Base-by-base conservation (phyloP, 352 stramenopile genomes). In the Peronospora destructor region DNA sequence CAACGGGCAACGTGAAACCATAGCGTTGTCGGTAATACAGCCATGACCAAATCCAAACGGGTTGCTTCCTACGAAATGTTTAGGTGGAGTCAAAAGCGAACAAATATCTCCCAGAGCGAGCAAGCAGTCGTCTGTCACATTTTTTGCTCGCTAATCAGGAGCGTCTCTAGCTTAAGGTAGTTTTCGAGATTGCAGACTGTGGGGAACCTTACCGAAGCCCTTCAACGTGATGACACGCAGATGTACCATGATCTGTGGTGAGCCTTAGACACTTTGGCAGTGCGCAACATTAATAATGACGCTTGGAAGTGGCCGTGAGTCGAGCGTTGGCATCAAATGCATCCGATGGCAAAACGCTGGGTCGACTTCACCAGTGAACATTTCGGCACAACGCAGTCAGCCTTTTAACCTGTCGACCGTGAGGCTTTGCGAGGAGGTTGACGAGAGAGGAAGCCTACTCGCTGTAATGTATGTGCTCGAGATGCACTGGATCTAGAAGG, bases 11-110 rank as follows among this genome's bases (percentile, higher is more conserved):
- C 71, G 72, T 42, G 54, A 64, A 16, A 60, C 23, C 4, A 26
- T 26, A 26, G 23, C 23, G 19, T 23, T 23, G 19, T 23, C 19
- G 1, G 19, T 83, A 12, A 87, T 62, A 0, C 73, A 70, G 16
- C 70, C 65, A 13, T 70, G 76, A 17, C 71, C 58, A 44, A 71
- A 67, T 13, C 72, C 73, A 47, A 85, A 87, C 1, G 73, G 76
- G 85, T 87, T n/a, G n/a, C n/a, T n/a, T n/a, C n/a, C n/a, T n/a
- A n/a, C n/a, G 48, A 23, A 23, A 23, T 23, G 19, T 23, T 3
- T 3, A 23, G 3, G 19, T 3, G 19, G 3, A 23, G 19, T 3
- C 19, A 3, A 23, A 23, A 23, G 85, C 76, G 16, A 84, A 73
- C 7, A 87, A 45, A n/a, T 51, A 52, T 25, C 61, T 56, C 19